Percentiles rank a stretch among this genome's conserved stretches.
These are phyloP conservation scores for Aspergillus japonicus DNA, from an alignment of 2,329 filamentous ascomycete species.

Conservation along the genomic window DNA sequence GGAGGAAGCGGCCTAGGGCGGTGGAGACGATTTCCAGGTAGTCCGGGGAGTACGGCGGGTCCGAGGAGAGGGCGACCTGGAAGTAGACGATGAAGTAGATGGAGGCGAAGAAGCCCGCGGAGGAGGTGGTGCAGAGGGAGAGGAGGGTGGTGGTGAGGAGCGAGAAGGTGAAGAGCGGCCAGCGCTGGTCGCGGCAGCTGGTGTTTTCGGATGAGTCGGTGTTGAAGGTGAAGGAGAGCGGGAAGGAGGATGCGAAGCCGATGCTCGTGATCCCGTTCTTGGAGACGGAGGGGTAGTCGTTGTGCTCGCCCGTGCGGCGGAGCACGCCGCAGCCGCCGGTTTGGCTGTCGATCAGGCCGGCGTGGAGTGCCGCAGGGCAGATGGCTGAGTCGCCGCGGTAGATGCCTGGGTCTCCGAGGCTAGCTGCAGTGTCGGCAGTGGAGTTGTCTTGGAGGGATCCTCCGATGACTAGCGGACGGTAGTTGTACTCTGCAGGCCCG, in stretches of 20 bases:
- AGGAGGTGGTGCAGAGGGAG: conserved; percentile 57
- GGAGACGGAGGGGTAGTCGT: conserved; percentile 46
- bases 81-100: conserved; percentile 58
- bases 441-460: conserved; percentile 44
- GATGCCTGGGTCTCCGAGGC: conserved; percentile 40
- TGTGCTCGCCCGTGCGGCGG: conserved; percentile 52
- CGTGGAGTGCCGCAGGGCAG: conserved; percentile 60
- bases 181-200: conserved; percentile 56
- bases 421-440: neutral
- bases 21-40: conserved; percentile 57
- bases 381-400: conserved; percentile 63
- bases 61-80: conserved; percentile 60
- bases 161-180: conserved; percentile 57
- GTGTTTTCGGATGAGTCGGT: conserved; percentile 23
- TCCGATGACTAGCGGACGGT: conserved; percentile 55
- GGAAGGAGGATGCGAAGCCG: conserved; percentile 57
- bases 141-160: conserved; percentile 55
- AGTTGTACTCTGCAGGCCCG: conserved; percentile 56
- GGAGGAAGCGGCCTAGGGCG: conserved; percentile 57
- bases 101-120: conserved; percentile 56
- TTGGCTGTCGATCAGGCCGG: conserved; percentile 55
- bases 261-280: conserved; percentile 54
- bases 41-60: conserved; percentile 55
- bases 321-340: conserved; percentile 59
- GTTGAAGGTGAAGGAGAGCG: conserved; percentile 57